A percentile compares a stretch with the other conserved stretches of the same genome.
Conservation (phyloP, 306 rosid species). For the Ziziphus jujuba region DNA sequence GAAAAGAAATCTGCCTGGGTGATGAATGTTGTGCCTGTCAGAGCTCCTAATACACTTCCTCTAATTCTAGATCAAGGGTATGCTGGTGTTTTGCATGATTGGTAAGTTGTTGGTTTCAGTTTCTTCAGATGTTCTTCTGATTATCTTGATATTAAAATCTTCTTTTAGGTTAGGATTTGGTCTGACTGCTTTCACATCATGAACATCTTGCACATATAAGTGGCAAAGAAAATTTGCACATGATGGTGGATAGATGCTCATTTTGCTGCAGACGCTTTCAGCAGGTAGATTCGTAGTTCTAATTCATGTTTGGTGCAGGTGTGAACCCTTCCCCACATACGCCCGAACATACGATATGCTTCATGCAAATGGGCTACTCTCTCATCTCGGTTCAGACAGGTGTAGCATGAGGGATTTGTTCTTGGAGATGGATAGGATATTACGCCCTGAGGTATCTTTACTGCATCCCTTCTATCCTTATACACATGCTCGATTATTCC, state of each 20-base stretch:
- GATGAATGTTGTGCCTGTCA: conserved; percentile 91
- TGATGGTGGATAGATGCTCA: too few species aligned
- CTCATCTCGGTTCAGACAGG: conserved; percentile 65
- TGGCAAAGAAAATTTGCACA: too few species aligned
- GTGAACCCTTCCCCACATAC: conserved; percentile 95
- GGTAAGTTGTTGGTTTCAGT: conserved; percentile 49
- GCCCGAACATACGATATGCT: conserved; percentile 95
- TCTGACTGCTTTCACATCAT: too few species aligned
- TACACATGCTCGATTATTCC: background rate
- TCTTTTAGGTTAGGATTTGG: too few species aligned
- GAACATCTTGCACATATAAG: too few species aligned
- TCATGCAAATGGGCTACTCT: conserved; percentile 83
- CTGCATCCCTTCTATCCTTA: background rate
- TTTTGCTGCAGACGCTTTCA: too few species aligned
- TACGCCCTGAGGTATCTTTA: conserved; percentile 85
- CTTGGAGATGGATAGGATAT: conserved; percentile 93
- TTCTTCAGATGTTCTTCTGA: too few species aligned
- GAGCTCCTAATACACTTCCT: conserved; percentile 75
- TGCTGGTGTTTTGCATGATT: conserved; percentile 91
- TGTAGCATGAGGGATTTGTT: conserved; percentile 76
- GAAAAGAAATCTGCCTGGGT: conserved; percentile 90
- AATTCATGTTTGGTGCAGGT: conserved; percentile 60
- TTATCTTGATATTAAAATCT: too few species aligned
- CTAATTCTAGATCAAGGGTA: conserved; percentile 88
- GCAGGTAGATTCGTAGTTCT: conserved; percentile 13